A percentile compares a stretch with the other conserved stretches of the same genome.
phyloP scores from a whole-genome alignment of 176 grass and related monocot species.

The Triticum dicoccoides region DNA sequence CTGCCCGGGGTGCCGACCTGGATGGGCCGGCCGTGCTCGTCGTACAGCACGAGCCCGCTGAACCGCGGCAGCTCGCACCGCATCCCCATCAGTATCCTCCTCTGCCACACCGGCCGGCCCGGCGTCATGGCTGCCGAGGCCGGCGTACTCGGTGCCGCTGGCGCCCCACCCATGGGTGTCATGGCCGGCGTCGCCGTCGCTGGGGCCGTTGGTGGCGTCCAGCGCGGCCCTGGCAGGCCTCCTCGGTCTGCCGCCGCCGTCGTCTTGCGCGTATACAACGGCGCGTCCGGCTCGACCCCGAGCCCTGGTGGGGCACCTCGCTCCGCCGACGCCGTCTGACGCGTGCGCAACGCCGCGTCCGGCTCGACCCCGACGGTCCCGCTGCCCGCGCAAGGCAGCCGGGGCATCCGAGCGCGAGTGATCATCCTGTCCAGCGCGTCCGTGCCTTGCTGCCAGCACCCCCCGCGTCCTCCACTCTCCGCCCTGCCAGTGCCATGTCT shows the following conservation, averaged over 20 bases:
- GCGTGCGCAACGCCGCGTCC: not conserved
- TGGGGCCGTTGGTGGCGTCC: not conserved
- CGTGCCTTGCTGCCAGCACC: not conserved
- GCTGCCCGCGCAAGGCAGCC: not conserved
- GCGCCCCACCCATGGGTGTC: constrained; percentile 1
- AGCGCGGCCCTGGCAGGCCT: not conserved
- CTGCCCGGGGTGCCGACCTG: constrained; percentile 14
- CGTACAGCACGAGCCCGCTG: constrained; percentile 48
- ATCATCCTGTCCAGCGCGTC: constrained; percentile 14
- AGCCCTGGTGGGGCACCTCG: not conserved
- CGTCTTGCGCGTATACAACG: not conserved
- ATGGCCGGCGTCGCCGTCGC: not conserved
- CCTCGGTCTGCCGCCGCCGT: too few relatives aligned
- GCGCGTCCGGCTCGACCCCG: not conserved
- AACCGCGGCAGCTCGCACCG: constrained; percentile 46
- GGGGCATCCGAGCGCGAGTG: not conserved
- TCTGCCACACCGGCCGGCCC: constrained; percentile 42
- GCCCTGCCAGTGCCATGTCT: not conserved
- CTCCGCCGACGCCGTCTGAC: not conserved
- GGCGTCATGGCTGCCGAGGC: constrained; percentile 33
- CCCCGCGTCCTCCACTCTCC: not conserved
- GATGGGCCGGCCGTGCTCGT: constrained; percentile 34
- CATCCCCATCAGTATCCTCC: constrained; percentile 49
- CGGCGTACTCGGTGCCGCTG: not conserved
- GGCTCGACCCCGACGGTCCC: constrained; percentile 15